A percentile compares a stretch with the other conserved stretches of the same genome.
These are phyloP conservation scores for Aspergillus texensis DNA, from an alignment of 2,329 filamentous ascomycete genomes.

Conservation along the genomic window DNA sequence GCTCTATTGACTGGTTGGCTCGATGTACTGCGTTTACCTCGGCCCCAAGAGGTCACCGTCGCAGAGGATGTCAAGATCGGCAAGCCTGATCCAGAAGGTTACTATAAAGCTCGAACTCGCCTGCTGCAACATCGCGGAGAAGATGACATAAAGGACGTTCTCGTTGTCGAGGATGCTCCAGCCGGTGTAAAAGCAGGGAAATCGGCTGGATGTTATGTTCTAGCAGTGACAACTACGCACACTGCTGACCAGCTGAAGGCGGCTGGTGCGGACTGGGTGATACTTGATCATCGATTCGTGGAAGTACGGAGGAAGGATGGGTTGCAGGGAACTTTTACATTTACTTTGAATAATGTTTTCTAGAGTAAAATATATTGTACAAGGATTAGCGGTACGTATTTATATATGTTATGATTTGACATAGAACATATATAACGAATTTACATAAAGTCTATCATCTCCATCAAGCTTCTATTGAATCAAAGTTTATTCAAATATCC, in stretches of 20 bases:
- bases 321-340: neutral
- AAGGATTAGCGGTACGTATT: neutral
- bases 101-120: neutral
- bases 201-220: neutral
- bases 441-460: neutral
- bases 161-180: neutral
- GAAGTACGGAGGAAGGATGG: neutral
- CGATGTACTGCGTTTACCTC: conserved; percentile 5
- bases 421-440: neutral
- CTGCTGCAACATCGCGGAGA: neutral
- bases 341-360: neutral
- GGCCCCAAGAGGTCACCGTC: neutral
- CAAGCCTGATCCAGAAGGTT: conserved; percentile 11
- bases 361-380: neutral
- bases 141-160: neutral
- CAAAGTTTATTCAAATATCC: neutral
- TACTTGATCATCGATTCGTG: neutral
- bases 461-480: accelerated
- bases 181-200: neutral
- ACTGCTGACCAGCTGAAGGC: neutral
- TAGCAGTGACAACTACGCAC: neutral
- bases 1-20: conserved; percentile 5
- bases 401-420: too few species aligned
- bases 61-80: conserved; percentile 10
- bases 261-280: neutral